Conservation (phyloP, 2,329 filamentous ascomycete species). For the Diaporthe longicolla region DNA sequence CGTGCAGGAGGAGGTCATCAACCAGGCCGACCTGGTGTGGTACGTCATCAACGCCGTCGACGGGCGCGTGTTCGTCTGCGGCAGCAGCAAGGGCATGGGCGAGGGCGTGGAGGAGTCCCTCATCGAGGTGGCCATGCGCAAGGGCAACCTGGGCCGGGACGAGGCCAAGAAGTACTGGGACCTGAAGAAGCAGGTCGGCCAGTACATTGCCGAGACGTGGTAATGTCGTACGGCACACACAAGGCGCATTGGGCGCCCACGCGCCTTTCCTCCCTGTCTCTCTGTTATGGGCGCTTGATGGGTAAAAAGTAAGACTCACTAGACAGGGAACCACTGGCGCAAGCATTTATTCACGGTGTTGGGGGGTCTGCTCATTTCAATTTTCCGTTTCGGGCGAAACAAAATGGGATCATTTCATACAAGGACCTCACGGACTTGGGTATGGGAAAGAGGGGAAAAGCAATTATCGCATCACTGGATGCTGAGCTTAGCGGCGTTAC, state of each 20-base stretch:
- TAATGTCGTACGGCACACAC: conserved; percentile 49
- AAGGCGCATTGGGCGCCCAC: conserved; percentile 4
- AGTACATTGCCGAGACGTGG: conserved; percentile 93
- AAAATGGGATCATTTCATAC: conserved; percentile 27
- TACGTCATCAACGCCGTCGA: conserved; percentile 97
- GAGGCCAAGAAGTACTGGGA: conserved; percentile 92
- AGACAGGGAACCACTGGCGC: conserved; percentile 1
- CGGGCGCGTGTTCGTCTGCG: conserved; percentile 95
- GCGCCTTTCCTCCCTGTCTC: background rate
- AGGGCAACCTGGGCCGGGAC: conserved; percentile 86
- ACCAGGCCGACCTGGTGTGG: conserved; percentile 98
- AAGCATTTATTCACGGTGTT: conserved; percentile 29
- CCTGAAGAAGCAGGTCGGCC: conserved; percentile 90
- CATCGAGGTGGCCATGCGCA: conserved; percentile 91
- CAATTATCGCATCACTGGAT: conserved; percentile 11
- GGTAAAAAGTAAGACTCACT: conserved; percentile 2
- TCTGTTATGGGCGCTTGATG: conserved; percentile 20
- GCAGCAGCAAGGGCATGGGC: conserved; percentile 95
- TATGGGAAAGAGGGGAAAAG: conserved; percentile 21
- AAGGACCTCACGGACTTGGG: conserved; percentile 32
- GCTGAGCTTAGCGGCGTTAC: conserved; percentile 19
- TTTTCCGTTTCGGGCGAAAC: conserved; percentile 11
- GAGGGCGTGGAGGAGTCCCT: conserved; percentile 93
- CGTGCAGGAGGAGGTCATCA: conserved; percentile 93
- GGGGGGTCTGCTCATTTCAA: background rate